These are phyloP conservation scores for Rubroboletus satanas DNA, from an alignment of 768 basidiomycete genomes.

Conservation along the genomic window DNA sequence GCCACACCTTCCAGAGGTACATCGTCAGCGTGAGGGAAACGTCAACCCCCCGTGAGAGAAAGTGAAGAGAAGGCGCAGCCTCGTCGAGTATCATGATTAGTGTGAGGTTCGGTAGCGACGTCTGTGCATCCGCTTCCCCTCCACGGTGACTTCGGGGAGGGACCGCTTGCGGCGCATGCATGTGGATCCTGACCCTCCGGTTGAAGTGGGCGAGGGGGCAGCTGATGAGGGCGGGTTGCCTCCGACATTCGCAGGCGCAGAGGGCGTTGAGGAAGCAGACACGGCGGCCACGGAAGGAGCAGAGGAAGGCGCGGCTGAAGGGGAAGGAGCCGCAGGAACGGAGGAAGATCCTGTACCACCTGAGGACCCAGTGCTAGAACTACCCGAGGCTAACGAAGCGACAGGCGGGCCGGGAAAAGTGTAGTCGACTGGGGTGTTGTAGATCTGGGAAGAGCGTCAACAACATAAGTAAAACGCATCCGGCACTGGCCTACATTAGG, in stretches of 20 bases:
- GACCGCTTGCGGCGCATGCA: constrained; percentile 14
- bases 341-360: constrained; percentile 5
- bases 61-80: too few relatives aligned
- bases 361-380: constrained; percentile 8
- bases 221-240: neutral
- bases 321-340: neutral
- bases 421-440: constrained; percentile 34
- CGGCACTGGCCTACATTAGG: constrained; percentile 33
- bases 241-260: neutral
- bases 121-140: constrained; percentile 15
- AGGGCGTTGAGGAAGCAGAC: neutral
- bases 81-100: neutral
- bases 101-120: constrained; percentile 12
- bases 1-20: constrained; percentile 13
- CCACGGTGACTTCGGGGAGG: neutral
- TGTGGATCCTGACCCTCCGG: constrained; percentile 4
- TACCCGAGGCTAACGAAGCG: constrained; percentile 35
- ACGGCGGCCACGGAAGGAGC: neutral
- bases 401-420: constrained; percentile 51
- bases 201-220: neutral
- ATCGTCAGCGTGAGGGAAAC: neutral
- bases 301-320: neutral
- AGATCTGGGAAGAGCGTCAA: constrained; percentile 16
- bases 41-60: neutral
- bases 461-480: neutral